phyloP scores from a whole-genome alignment of 2,329 filamentous ascomycete genomes.

The Xylariomycetidae sp. region DNA sequence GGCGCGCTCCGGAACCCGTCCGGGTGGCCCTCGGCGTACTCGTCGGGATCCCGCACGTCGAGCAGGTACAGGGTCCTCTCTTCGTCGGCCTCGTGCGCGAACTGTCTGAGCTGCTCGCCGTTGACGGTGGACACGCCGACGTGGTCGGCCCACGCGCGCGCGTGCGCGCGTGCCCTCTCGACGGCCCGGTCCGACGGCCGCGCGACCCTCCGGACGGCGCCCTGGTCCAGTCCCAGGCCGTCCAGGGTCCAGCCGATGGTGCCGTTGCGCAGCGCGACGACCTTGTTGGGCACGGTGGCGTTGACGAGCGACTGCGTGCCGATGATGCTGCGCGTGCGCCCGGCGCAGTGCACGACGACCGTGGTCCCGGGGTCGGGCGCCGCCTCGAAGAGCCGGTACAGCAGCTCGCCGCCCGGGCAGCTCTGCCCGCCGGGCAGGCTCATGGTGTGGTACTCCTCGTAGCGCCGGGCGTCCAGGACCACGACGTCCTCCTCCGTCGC shows the following conservation, averaged over 20 bases:
- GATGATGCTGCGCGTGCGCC: slow-evolving; percentile 2
- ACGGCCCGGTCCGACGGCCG: neutral
- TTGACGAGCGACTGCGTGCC: slow-evolving; percentile 1
- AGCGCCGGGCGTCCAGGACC: slow-evolving; percentile 1
- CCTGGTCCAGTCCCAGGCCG: neutral
- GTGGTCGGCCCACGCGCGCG: neutral
- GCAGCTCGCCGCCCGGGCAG: slow-evolving; percentile 1
- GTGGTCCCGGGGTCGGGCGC: slow-evolving; percentile 1
- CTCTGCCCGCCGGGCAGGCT: neutral
- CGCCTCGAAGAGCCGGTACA: slow-evolving; percentile 2
- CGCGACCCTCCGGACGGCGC: neutral
- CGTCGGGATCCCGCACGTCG: neutral
- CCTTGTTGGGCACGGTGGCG: neutral
- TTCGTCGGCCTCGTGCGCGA: neutral
- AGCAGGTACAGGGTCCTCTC: neutral
- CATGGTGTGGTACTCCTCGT: slow-evolving; percentile 2
- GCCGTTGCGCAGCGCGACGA: slow-evolving; percentile 1
- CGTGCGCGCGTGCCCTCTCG: neutral
- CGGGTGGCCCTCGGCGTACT: neutral
- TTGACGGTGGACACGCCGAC: neutral
- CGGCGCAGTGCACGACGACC: slow-evolving; percentile 1
- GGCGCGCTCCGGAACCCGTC: neutral
- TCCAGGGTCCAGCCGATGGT: slow-evolving; percentile 2
- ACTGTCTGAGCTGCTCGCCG: neutral
- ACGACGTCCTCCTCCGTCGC: slow-evolving; percentile 1